phyloP scores from a whole-genome alignment of 1,284 basidiomycete species.

The Pascua guehoae region DNA sequence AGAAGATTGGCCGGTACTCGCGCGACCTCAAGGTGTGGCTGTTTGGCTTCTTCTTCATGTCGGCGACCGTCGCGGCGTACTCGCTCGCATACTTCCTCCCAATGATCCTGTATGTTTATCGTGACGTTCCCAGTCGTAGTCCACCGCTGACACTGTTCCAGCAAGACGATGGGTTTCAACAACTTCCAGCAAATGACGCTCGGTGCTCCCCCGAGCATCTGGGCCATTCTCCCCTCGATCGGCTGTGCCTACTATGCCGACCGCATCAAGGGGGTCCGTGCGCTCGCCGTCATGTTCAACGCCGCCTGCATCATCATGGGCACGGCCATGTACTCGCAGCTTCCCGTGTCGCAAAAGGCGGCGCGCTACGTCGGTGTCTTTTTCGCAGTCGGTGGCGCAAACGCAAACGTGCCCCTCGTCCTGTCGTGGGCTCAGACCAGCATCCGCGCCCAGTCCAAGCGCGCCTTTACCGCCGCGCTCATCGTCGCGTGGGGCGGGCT shows the following conservation, averaged over 20 bases:
- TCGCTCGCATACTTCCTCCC: constrained; percentile 47
- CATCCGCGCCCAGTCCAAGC: constrained; percentile 49
- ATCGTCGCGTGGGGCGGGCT: constrained; percentile 20
- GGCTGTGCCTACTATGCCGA: constrained; percentile 44
- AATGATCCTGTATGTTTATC: constrained; percentile 41
- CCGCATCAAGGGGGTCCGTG: constrained; percentile 19
- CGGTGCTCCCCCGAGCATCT: constrained; percentile 47
- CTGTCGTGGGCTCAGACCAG: constrained; percentile 47
- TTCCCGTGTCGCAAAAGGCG: constrained; percentile 3
- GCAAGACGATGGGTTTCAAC: constrained; percentile 44
- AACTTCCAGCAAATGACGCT: constrained; percentile 37
- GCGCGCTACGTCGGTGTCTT: constrained; percentile 15
- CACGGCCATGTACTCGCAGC: constrained; percentile 14
- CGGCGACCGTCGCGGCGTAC: constrained; percentile 19
- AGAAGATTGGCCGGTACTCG: constrained; percentile 41
- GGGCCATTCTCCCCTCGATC: constrained; percentile 42
- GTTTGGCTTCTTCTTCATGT: constrained; percentile 49
- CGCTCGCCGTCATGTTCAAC: constrained; percentile 9
- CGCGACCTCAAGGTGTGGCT: constrained; percentile 50
- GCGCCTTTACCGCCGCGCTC: constrained; percentile 25
- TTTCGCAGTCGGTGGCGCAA: constrained; percentile 38
- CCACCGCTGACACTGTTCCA: background rate
- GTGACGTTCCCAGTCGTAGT: background rate
- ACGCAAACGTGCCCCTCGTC: constrained; percentile 38
- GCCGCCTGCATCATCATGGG: constrained; percentile 7